Percentiles rank a stretch among this genome's conserved stretches.
Evolutionary conservation across 2,329 filamentous ascomycete species (phyloP).

Genomic region (Metarhizium sp.): DNA sequence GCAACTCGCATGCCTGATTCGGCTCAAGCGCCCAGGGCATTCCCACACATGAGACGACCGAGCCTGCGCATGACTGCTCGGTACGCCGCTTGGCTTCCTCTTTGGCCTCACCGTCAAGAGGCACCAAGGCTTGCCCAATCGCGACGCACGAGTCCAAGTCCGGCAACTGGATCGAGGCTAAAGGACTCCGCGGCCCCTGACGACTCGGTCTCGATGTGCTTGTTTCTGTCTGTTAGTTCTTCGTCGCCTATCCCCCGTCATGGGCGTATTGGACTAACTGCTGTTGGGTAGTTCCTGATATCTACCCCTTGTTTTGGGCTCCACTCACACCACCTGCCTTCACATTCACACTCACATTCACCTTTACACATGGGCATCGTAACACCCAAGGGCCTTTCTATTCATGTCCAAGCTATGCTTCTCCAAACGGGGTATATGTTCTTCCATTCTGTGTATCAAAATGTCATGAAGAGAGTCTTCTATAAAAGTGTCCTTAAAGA

Average conservation of each 20-base stretch:
- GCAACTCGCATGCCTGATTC: too few species aligned
- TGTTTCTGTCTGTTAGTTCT: too few species aligned
- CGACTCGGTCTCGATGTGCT: neutral
- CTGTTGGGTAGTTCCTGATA: neutral
- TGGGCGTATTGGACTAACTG: too few species aligned
- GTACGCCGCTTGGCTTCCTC: too few species aligned
- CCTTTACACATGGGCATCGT: neutral
- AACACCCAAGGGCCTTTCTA: neutral
- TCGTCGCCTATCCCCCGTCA: too few species aligned
- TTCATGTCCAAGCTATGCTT: neutral
- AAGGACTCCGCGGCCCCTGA: too few species aligned
- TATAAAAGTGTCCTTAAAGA: neutral
- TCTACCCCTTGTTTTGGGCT: neutral
- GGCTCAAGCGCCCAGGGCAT: too few species aligned
- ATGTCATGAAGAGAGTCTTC: neutral
- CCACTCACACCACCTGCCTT: neutral
- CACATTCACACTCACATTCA: neutral
- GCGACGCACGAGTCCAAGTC: neutral
- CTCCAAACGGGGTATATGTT: neutral
- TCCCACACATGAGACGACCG: too few species aligned
- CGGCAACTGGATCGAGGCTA: neutral
- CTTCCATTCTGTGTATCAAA: neutral
- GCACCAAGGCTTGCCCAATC: neutral
- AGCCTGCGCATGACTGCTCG: too few species aligned
- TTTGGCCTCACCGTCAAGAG: neutral